phyloP scores from a whole-genome alignment of 805 yeast genomes.

The Yamadazyma tumulicola region DNA sequence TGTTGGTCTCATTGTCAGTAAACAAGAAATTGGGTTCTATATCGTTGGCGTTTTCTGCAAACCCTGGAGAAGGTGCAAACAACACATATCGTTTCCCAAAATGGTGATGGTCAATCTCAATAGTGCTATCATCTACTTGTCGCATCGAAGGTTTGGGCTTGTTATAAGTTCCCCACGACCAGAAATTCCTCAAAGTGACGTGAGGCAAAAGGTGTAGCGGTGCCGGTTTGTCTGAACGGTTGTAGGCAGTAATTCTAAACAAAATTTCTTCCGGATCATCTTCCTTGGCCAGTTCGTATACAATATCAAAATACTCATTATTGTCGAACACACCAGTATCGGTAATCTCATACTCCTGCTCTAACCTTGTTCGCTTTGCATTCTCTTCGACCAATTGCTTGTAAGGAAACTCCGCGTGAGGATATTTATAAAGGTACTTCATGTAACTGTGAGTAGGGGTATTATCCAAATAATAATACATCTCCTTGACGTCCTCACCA shows the following conservation, averaged over 20 bases:
- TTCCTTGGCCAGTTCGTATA: constrained; percentile 85
- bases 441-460: constrained; percentile 91
- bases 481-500: constrained; percentile 91
- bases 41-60: constrained; percentile 54
- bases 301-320: constrained; percentile 79
- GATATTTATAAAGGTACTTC: constrained; percentile 89
- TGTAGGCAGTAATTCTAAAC: constrained; percentile 85
- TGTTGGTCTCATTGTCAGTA: constrained; percentile 88
- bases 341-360: constrained; percentile 75
- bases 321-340: constrained; percentile 76
- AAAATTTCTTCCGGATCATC: constrained; percentile 76
- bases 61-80: constrained; percentile 84
- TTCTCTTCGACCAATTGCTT: constrained; percentile 67
- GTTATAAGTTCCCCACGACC: constrained; percentile 82
- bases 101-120: constrained; percentile 63
- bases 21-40: constrained; percentile 74
- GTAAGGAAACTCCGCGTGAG: constrained; percentile 83
- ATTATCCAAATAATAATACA: constrained; percentile 82
- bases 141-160: constrained; percentile 47
- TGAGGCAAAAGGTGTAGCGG: constrained; percentile 87
- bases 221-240: constrained; percentile 79
- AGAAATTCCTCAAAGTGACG: constrained; percentile 77
- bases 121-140: constrained; percentile 38
- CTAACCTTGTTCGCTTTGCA: constrained; percentile 59
- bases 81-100: constrained; percentile 63